Base-by-base conservation (phyloP, 495 filamentous ascomycete genomes). In the Podospora bellae-mahoneyi region DNA sequence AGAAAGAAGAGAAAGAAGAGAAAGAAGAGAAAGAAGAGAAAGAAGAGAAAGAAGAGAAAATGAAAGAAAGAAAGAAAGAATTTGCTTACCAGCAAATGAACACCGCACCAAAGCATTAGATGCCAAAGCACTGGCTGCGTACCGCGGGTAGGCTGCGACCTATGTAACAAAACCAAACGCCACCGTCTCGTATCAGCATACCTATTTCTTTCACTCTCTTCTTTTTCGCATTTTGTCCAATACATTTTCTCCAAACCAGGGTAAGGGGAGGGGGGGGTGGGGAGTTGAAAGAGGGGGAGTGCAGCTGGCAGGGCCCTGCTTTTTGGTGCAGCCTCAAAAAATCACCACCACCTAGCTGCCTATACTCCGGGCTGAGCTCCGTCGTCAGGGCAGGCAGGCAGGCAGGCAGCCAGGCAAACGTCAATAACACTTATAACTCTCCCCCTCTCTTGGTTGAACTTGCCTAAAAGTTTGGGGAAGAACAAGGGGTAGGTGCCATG, bases 71-170 rank as follows among this genome's bases (percentile, higher is more conserved):
- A 34, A 44, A 30, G 53, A 54, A 48, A 48, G 39, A 13, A 48
- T 39, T 64, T 89, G 93, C 71, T 87, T 88, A 74, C 92, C 94
- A 68, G 89, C 94, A 82, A 97, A 97, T 67, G 79, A 84, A 66
- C 90, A 92, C 65, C 95, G 85, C 60, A 90, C 85, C 78, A 97
- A 92, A 62, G 87, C 90, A 77, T 99, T 99, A 34, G 93, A 92
- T 32, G 94, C 93, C 69, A 97, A 80, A 6, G 93, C 92, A 59
- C 86, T 90, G 28, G 95, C 95, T 30, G 94, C 93, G 81, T 94
- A 97, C 19, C 89, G 79, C 4, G 94, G 94, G 76, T 96, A 94
- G n/a, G 90, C 90, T 77, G 96, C 94, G 30, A 98, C 94, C 82
- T 75, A 69, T 48, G 39, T 48, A 48, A 48, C 39, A 20, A 66